Percentiles rank a stretch among this genome's conserved stretches.
Conservation (phyloP, 352 stramenopile species). For the Phytophthora fragariae region DNA sequence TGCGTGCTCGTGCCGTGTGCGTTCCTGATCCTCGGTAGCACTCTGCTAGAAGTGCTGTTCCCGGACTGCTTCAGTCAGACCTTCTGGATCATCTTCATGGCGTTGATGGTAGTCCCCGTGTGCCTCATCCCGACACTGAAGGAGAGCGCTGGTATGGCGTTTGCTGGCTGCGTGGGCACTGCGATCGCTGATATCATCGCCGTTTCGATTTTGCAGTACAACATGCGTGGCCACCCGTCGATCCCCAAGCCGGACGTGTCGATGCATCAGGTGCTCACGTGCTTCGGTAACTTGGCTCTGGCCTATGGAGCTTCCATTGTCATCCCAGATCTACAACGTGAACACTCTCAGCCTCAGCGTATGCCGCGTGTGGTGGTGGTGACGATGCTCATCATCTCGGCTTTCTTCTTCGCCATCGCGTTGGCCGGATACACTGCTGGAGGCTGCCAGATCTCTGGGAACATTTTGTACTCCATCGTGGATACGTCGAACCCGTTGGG, state of each 20-base stretch:
- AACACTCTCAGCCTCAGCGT: conserved; percentile 23
- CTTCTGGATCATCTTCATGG: conserved; percentile 42
- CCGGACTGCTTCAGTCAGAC: conserved; percentile 33
- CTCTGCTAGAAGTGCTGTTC: conserved; percentile 30
- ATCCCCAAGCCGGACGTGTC: conserved; percentile 21
- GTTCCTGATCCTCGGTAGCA: conserved; percentile 31
- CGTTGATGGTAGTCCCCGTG: conserved; percentile 21
- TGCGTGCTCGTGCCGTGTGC: conserved; percentile 28
- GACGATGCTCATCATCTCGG: conserved; percentile 27
- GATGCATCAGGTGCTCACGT: conserved; percentile 24
- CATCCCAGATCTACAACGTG: conserved; percentile 25
- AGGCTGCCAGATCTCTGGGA: conserved; percentile 32
- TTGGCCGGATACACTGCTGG: conserved; percentile 25
- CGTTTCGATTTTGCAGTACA: conserved; percentile 25
- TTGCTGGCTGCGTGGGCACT: conserved; percentile 30
- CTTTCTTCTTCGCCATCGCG: conserved; percentile 27
- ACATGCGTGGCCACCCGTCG: conserved; percentile 28
- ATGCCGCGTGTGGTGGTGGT: conserved; percentile 32
- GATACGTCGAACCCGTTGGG: conserved; percentile 22
- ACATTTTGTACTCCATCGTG: conserved; percentile 38
- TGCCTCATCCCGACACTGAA: conserved; percentile 34
- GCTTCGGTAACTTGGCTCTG: conserved; percentile 33
- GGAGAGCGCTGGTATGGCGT: conserved; percentile 21
- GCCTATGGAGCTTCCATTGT: conserved; percentile 32
- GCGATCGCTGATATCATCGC: conserved; percentile 29